These are phyloP conservation scores for Metschnikowia baotianmanensis DNA, from an alignment of 805 yeast genomes.

Conservation along the genomic window DNA sequence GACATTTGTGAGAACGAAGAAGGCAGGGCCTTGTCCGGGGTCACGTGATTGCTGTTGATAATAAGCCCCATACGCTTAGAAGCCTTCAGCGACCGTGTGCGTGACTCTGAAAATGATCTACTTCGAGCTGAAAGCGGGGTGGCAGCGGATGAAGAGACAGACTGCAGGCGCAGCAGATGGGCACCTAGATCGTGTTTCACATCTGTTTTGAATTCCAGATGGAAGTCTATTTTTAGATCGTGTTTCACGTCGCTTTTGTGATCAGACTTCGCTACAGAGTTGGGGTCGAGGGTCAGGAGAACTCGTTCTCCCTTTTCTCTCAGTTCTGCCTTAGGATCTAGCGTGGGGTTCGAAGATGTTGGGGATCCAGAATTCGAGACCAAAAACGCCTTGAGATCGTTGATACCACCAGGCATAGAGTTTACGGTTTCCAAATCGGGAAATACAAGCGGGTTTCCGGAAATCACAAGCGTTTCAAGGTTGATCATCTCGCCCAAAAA, in stretches of 20 bases:
- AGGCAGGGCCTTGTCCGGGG: conserved; percentile 11
- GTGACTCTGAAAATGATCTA: conserved; percentile 35
- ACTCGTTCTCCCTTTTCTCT: background rate
- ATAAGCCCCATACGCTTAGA: conserved; percentile 77
- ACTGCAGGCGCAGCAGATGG: no score
- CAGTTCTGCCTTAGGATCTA: conserved; percentile 20
- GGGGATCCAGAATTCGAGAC: conserved; percentile 29
- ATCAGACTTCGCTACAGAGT: background rate
- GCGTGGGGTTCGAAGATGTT: background rate
- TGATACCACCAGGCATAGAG: conserved; percentile 45
- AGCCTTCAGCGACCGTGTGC: conserved; percentile 54
- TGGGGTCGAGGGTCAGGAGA: background rate
- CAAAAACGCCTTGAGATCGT: conserved; percentile 38
- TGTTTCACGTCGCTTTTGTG: background rate
- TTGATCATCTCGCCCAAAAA: conserved; percentile 49
- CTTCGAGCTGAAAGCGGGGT: conserved; percentile 25
- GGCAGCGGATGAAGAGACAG: no score
- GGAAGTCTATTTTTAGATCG: no score
- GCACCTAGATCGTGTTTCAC: no score
- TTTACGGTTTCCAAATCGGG: conserved; percentile 41
- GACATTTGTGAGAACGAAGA: no score
- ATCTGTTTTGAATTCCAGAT: no score
- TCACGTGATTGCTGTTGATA: conserved; percentile 38
- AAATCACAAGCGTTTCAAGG: conserved; percentile 58
- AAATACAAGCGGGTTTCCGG: conserved; percentile 56